A percentile compares a stretch with the other conserved stretches of the same genome.
These are phyloP conservation scores for Xylaria sp. DNA, from an alignment of 2,329 filamentous ascomycete genomes.

Conservation along the genomic window DNA sequence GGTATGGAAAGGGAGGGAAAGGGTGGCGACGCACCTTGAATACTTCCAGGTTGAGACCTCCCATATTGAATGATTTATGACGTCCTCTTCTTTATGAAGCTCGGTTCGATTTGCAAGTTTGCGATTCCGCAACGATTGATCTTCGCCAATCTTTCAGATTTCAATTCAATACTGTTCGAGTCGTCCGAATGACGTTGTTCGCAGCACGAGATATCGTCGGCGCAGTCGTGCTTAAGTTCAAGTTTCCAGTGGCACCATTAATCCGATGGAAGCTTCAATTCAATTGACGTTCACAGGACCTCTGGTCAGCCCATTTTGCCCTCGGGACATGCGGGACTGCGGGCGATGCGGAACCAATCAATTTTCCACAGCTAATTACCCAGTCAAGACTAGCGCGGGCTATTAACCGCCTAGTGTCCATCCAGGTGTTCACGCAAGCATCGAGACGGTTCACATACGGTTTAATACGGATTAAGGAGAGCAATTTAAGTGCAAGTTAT, in stretches of 20 bases:
- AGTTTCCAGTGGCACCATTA: too few relatives aligned
- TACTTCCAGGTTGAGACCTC: conserved; percentile 84
- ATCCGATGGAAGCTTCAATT: not conserved
- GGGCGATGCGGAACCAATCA: not conserved
- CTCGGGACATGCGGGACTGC: not conserved
- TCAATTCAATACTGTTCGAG: too few relatives aligned
- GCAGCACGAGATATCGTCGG: too few relatives aligned
- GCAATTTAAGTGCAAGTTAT: not conserved
- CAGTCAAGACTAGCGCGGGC: not conserved
- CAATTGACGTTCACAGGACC: not conserved
- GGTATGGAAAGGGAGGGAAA: not conserved
- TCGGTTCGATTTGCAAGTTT: too few relatives aligned
- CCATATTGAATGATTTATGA: conserved; percentile 47
- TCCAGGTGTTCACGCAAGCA: too few relatives aligned
- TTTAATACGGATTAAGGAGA: not conserved
- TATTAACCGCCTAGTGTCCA: too few relatives aligned
- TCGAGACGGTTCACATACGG: too few relatives aligned
- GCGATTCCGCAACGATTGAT: too few relatives aligned
- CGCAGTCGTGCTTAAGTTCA: too few relatives aligned
- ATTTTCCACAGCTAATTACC: not conserved
- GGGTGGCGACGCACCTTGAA: conserved; percentile 64
- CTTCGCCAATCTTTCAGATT: too few relatives aligned
- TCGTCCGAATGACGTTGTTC: too few relatives aligned
- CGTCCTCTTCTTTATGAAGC: not conserved
- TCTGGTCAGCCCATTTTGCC: not conserved